A percentile compares a stretch with the other conserved stretches of the same genome.
These are phyloP conservation scores for Arxiozyma slooffiae DNA, from an alignment of 1,139 yeast genomes.

Conservation along the genomic window DNA sequence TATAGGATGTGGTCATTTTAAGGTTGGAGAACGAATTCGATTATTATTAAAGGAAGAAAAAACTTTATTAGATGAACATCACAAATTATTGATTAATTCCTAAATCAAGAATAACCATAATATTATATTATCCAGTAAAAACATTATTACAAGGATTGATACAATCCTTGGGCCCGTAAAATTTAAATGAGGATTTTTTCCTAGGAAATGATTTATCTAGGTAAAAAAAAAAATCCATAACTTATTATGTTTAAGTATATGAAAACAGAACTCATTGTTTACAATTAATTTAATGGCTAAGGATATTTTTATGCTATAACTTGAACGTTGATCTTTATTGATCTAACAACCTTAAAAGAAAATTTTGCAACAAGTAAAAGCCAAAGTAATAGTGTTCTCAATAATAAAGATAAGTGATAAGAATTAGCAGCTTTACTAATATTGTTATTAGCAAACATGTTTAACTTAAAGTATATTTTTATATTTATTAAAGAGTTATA, in stretches of 20 bases:
- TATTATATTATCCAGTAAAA: background rate
- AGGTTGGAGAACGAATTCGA: slow-evolving; percentile 25
- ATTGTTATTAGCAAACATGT: too few relatives aligned
- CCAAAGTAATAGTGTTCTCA: background rate
- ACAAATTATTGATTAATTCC: background rate
- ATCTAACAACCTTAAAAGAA: background rate
- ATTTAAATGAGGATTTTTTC: slow-evolving; percentile 9
- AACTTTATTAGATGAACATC: slow-evolving; percentile 10
- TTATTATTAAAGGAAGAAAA: slow-evolving; percentile 26
- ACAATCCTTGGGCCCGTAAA: background rate
- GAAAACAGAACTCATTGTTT: slow-evolving; percentile 27
- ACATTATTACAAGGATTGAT: background rate
- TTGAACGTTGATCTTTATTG: slow-evolving; percentile 19
- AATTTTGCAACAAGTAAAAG: too few relatives aligned
- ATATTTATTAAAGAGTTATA: too few relatives aligned
- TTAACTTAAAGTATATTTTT: too few relatives aligned
- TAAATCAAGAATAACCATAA: background rate
- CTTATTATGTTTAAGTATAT: slow-evolving; percentile 23
- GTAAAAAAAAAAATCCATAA: slow-evolving; percentile 20
- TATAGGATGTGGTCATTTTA: slow-evolving; percentile 26
- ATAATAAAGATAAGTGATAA: too few relatives aligned
- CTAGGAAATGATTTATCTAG: slow-evolving; percentile 16
- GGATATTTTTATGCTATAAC: slow-evolving; percentile 23
- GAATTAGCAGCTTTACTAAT: too few relatives aligned
- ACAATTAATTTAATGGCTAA: slow-evolving; percentile 25